Base-by-base conservation (phyloP, 2,329 filamentous ascomycete species). In the Myriangium duriaei region DNA sequence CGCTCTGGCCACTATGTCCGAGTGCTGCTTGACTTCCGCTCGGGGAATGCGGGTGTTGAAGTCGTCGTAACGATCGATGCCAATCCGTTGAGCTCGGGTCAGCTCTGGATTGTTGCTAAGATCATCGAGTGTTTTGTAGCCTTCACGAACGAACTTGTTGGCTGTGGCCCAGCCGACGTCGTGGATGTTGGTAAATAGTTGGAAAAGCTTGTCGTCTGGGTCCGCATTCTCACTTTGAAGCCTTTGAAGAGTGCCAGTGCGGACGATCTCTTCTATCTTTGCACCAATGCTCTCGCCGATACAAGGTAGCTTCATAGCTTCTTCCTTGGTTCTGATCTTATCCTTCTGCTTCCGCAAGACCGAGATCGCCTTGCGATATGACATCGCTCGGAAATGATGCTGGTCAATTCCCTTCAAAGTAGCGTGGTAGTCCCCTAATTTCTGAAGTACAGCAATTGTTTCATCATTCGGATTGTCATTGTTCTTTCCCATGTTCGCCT, bases 231-330 rank as follows among this genome's bases (percentile, higher is more conserved):
- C 74, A 48, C 78, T 74, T 21, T 93, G 80, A 0, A 95, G 68
- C 26, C 79, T 71, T 30, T 71, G 71, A 1, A 95, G 69, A 16
- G 68, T 67, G 49, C 84, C 72, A 0, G 84, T 94, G 28, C 68
- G 67, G 2, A 76, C 82, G 30, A 95, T 93, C 53, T 95, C 88
- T 50, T 91, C 83, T 45, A 96, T 91, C 56, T 94, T 94, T 16
- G 72, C 66, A 0, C 86, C 86, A 1, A 95, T 63, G 1, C 82
- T 71, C 9, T 65, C 50, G 5, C 87, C 87, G 24, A 95, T 76
- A 41, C 69, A 71, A 1, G 76, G 74, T 1, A 95, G 66, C 2
- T 60, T 56, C 9, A 69, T 61, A 0, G 87, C 88, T 55, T 92
- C 71, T 34, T 76, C 68, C 41, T 72, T 76, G 0, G 79, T 87